Evolutionary conservation across 192 early-diverging fungal genomes (phyloP).

Genomic region (Linnemannia zychae): DNA sequence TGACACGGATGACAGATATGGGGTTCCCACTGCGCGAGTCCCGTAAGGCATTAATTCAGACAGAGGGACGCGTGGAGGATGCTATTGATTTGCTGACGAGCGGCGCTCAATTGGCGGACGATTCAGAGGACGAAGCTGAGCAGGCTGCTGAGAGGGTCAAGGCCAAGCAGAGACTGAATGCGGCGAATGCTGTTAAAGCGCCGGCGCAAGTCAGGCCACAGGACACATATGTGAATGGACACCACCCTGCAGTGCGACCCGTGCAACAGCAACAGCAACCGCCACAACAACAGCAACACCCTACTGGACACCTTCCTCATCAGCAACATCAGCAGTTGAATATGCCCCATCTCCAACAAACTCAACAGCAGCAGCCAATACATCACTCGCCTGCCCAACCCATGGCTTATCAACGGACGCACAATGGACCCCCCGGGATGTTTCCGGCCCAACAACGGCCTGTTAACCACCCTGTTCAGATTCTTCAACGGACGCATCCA

Average conservation of each 20-base stretch:
- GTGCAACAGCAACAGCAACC: slow-evolving; percentile 15
- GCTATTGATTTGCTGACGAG: slow-evolving; percentile 51
- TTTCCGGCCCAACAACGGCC: slow-evolving; percentile 20
- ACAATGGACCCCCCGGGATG: slow-evolving; percentile 16
- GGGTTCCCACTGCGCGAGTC: slow-evolving; percentile 52
- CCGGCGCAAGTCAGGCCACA: background rate
- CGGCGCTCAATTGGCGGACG: slow-evolving; percentile 43
- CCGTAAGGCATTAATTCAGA: slow-evolving; percentile 49
- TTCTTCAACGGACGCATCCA: slow-evolving; percentile 44
- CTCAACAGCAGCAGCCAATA: slow-evolving; percentile 20
- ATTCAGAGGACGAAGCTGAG: slow-evolving; percentile 53
- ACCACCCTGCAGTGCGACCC: background rate
- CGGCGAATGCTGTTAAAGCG: background rate
- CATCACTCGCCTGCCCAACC: slow-evolving; percentile 3
- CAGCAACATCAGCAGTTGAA: background rate
- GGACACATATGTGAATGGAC: slow-evolving; percentile 24
- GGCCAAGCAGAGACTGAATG: slow-evolving; percentile 20
- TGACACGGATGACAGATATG: slow-evolving; percentile 51
- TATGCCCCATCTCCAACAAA: background rate
- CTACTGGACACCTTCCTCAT: background rate
- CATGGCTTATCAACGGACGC: slow-evolving; percentile 8
- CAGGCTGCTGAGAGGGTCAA: slow-evolving; percentile 38
- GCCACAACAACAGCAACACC: background rate
- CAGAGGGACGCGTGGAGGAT: slow-evolving; percentile 48
- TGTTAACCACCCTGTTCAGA: slow-evolving; percentile 47